Evolutionary conservation across 2,329 filamentous ascomycete species (phyloP), one percentile per base, ranked within the genome.

Genomic region (Nemania abortiva): DNA sequence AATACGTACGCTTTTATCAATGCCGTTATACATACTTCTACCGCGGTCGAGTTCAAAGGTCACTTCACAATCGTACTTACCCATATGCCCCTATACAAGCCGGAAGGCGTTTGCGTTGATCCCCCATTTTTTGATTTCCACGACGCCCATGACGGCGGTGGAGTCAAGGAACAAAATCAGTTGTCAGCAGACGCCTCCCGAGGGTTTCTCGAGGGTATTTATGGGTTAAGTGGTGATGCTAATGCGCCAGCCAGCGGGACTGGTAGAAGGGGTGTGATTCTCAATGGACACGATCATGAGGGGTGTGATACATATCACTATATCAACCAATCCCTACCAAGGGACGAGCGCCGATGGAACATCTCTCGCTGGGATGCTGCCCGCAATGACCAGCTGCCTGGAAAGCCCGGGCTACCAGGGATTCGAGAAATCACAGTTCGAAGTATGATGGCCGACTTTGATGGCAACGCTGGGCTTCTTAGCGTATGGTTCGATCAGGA

Each of bases 361-460:
- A 82, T 83, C 0, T 78, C 78, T 18, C 79, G 80, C 11, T 90
- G 86, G 84, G 68, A 74, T 0, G 81, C 85, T 52, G 86, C 86
- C 1, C 77, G 79, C 11, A 72, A 75, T 5, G 77, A 79, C 13
- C 78, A 80, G 68, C 70, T 90, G 24, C 77, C 83, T 0, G 81
- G 79, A 7, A 77, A 79, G 1, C 74, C 80, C 1, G 83, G 81
- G 13, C 74, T 87, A 2, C 88, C 91, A 0, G 91, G 91, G 0
- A 84, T 98, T 6, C 86, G 95, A 31, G 96, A 99, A 81, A 89
- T 98, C 72, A 99, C 96, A 0, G 92, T 99, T 1, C 90, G 95
- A 68, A 97, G 94, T 80, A 98, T 99, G 94, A 99, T 99, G 96
- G 96, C 96, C 65, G 92, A 93, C 65, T 99, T 92, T 80, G 91